Conservation (phyloP, 2,329 filamentous ascomycete genomes). For the Phialocephala sp. region DNA sequence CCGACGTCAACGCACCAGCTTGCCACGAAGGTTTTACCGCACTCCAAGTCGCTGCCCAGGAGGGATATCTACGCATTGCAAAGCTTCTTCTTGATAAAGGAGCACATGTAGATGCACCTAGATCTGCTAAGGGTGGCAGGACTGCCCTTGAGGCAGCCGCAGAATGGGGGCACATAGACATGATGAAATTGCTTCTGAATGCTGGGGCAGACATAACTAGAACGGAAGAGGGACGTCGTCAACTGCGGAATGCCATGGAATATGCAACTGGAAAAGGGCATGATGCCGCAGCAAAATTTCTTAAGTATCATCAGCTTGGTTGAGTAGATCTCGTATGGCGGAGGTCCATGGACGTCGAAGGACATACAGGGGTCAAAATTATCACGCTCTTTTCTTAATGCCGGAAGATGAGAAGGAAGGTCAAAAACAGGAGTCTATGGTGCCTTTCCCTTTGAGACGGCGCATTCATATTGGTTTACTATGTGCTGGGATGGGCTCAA, state of each 20-base stretch:
- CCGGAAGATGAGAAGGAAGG: too few relatives aligned
- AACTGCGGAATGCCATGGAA: conserved; percentile 12
- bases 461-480: too few relatives aligned
- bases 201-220: conserved; percentile 27
- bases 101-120: conserved; percentile 8
- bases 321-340: not conserved
- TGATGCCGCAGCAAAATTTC: conserved; percentile 18
- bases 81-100: conserved; percentile 23
- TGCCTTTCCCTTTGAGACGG: too few relatives aligned
- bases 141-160: conserved; percentile 40
- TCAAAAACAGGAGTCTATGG: too few relatives aligned
- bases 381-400: too few relatives aligned
- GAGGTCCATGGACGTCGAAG: not conserved
- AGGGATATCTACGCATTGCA: conserved; percentile 5
- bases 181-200: conserved; percentile 40
- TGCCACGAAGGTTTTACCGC: conserved; percentile 23
- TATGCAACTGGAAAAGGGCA: conserved; percentile 17
- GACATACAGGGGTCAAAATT: too few relatives aligned
- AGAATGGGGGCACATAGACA: conserved; percentile 41
- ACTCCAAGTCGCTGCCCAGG: conserved; percentile 24
- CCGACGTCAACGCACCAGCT: conserved; percentile 20
- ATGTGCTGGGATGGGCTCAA: too few relatives aligned
- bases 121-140: not conserved
- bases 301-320: conserved; percentile 17
- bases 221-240: not conserved